Base-by-base conservation (phyloP, 306 rosid species). In the Oemleria cerasiformis region DNA sequence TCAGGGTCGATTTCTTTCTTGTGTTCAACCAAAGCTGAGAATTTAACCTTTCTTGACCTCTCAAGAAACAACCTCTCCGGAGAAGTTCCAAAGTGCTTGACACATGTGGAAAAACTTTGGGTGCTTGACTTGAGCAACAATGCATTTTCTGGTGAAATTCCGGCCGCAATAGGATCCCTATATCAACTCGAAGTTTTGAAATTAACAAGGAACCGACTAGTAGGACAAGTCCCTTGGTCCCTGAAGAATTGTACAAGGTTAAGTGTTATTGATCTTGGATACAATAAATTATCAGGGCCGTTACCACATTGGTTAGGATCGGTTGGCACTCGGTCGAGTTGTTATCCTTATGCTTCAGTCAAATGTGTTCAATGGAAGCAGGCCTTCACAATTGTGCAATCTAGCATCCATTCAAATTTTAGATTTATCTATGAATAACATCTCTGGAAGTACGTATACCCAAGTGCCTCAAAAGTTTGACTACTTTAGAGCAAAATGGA, bases 301-400 rank as follows among this genome's bases (percentile, higher is more conserved):
- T 0, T 70, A n/a, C 83, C 83, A 0, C 12, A 5, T 4, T 79
- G 75, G 73, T 3, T 70, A 40, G 76, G 79, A n/a, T n/a, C n/a
- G n/a, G 44, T 25, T 0, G 20, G 23, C 12, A 16, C 63, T 2
- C 20, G n/a, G n/a, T n/a, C 11, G 0, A 44, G 53, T 34, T n/a
- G 8, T 5, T 50, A 14, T 69, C 0, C 57, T 79, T 4, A 12
- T 30, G 0, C 38, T 79, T 11, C 15, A 20, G 0, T 73, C 75
- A 2, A 79, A 79, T 25, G 4, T 5, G 0, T 63, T 79, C 8
- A 4, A 16, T 17, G 65, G 79, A 8, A 55, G 48, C 17, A 7
- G 74, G 21, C 75, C 79, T 0, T 13, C 34, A 0, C 51, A n/a
- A 20, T 6, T 74, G n/a, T n/a, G n/a, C n/a, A n/a, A n/a, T n/a